Base-by-base conservation (phyloP, 2,329 filamentous ascomycete genomes). In the Chaetomium strumarium region DNA sequence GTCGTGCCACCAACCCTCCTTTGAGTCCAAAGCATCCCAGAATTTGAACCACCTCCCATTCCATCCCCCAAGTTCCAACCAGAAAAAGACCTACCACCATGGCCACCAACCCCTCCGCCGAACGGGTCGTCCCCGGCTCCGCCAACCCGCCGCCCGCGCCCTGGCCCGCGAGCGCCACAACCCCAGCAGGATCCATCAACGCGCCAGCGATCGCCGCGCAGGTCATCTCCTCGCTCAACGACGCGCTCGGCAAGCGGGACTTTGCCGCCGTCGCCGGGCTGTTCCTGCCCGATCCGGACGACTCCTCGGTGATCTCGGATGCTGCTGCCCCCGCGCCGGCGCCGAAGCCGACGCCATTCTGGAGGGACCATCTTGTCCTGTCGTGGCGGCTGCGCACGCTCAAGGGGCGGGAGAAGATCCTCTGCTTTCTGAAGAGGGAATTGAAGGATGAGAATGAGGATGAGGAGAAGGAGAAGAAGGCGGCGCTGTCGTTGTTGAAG, bases 281-380 rank as follows among this genome's bases (percentile, higher is more conserved):
- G 0, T 81, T 82, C 58, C 58, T 75, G 2, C 66, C 75, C 11
- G 71, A 75, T 34, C 19, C 33, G 5, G 17, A 36, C 16, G 20
- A 16, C 10, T 24, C 24, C 4, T 24, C 24, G 7, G n/a, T n/a
- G n/a, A n/a, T n/a, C n/a, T n/a, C n/a, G n/a, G n/a, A n/a, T n/a
- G n/a, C n/a, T n/a, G n/a, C n/a, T n/a, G n/a, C n/a, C n/a, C n/a
- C n/a, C n/a, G 12, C 19, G n/a, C 4, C 16, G 24, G 16, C 13
- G 14, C 20, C 33, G 30, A 40, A 11, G 0, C 40, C 39, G 5
- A 45, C 29, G 2, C 4, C 24, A 19, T 81, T 76, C 62, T 84
- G 79, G 79, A 70, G 80, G 36, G 81, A 84, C 60, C 76, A 83
- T 49, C 71, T 84, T 3, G 74, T 70, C 7, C 61, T 83, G 10